A percentile compares a stretch with the other conserved stretches of the same genome.
Evolutionary conservation across 169 alveolate species (phyloP).

Genomic region (Condylostoma magnum): DNA sequence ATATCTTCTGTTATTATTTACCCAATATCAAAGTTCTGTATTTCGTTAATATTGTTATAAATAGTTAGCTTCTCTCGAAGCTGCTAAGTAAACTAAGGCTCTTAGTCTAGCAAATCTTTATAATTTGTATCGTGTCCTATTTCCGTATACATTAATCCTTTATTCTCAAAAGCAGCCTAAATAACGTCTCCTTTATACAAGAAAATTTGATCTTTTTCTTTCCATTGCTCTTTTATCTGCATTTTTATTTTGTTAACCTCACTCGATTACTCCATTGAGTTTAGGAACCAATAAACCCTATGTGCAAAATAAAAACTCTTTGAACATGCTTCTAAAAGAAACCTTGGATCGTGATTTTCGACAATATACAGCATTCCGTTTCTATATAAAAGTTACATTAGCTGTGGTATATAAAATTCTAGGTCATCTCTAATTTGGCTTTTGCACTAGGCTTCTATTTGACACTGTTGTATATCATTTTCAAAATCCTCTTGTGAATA

Average conservation of each 20-base stretch:
- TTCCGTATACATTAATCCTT: neutral
- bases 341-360: neutral
- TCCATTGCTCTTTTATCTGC: neutral
- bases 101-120: neutral
- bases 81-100: no score
- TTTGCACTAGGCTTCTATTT: neutral
- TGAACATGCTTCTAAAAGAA: neutral
- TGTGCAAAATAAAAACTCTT: slow-evolving; percentile 23
- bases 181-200: neutral
- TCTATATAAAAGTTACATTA: slow-evolving; percentile 16
- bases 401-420: slow-evolving; percentile 31
- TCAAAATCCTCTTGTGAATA: neutral
- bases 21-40: no score
- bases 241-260: neutral
- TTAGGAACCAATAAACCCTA: slow-evolving; percentile 14
- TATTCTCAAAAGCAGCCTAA: neutral
- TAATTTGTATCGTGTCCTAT: neutral
- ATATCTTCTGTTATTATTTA: no score
- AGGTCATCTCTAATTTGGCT: slow-evolving; percentile 2
- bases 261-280: no score
- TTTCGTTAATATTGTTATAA: no score
- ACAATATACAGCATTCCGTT: neutral
- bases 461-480: neutral
- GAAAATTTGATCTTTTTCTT: neutral
- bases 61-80: no score